A percentile compares a stretch with the other conserved stretches of the same genome.
Conservation (phyloP, 768 basidiomycete species). For the Filobasidium wieringae region DNA sequence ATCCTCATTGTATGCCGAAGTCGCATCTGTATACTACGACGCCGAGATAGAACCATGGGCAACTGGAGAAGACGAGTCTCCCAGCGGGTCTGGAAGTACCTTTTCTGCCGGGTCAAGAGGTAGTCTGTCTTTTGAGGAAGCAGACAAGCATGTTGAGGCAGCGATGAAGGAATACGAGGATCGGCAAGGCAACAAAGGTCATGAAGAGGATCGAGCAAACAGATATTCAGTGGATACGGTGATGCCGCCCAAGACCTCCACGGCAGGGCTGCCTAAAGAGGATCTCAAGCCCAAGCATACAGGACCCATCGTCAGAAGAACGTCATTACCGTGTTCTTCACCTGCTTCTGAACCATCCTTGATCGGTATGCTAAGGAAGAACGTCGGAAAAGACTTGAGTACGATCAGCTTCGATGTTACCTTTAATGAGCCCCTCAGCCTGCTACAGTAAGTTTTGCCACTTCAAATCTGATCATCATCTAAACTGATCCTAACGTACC, state of each 20-base stretch:
- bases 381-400: slow-evolving; percentile 14
- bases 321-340: slow-evolving; percentile 4
- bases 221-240: neutral
- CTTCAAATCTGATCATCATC: too few species aligned
- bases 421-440: slow-evolving; percentile 77
- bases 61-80: neutral
- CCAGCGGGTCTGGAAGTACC: neutral
- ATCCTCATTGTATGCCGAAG: slow-evolving; percentile 9
- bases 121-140: neutral
- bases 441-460: slow-evolving; percentile 48
- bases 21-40: slow-evolving; percentile 15
- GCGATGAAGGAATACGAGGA: neutral
- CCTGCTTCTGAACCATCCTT: slow-evolving; percentile 10
- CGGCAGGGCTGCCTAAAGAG: neutral
- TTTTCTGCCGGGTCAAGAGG: neutral
- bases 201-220: neutral
- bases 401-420: slow-evolving; percentile 41
- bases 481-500: too few species aligned
- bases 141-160: neutral
- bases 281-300: neutral
- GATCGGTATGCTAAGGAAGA: slow-evolving; percentile 11
- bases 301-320: slow-evolving; percentile 2
- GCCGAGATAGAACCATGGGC: slow-evolving; percentile 3
- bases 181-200: neutral
- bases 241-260: neutral